Evolutionary conservation across 768 basidiomycete species (phyloP).

Genomic region (Suillus ampliporus): DNA sequence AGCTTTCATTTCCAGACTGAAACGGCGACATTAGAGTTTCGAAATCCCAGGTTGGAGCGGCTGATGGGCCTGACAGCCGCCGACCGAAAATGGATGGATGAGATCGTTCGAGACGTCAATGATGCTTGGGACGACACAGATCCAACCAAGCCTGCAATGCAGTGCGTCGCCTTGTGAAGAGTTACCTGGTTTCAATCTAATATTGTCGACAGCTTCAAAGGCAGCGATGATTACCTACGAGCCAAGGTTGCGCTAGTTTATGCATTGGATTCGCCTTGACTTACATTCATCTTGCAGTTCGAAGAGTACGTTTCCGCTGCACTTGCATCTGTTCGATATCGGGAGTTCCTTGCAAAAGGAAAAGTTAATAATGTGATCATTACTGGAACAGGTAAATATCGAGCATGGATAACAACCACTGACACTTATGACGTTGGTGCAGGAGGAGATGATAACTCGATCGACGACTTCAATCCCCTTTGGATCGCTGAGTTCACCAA

Average conservation of each 20-base stretch:
- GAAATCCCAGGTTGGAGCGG: constrained; percentile 80
- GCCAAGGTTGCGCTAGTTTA: constrained; percentile 60
- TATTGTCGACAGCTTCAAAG: constrained; percentile 70
- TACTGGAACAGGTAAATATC: constrained; percentile 55
- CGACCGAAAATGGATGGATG: constrained; percentile 98
- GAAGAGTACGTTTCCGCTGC: constrained; percentile 95
- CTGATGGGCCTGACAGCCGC: constrained; percentile 84
- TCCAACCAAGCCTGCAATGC: constrained; percentile 62
- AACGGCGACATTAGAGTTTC: constrained; percentile 84
- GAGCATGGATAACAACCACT: background rate
- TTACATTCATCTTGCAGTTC: constrained; percentile 47
- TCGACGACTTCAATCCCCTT: constrained; percentile 83
- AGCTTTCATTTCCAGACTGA: constrained; percentile 66
- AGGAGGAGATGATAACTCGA: constrained; percentile 62
- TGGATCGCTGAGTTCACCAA: constrained; percentile 91
- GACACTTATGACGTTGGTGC: constrained; percentile 13
- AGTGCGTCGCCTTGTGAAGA: constrained; percentile 52
- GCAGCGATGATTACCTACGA: constrained; percentile 94
- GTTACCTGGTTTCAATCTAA: background rate
- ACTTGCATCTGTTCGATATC: constrained; percentile 87
- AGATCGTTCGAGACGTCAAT: constrained; percentile 86
- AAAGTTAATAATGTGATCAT: constrained; percentile 69
- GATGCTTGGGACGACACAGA: constrained; percentile 76
- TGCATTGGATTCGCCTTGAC: background rate
- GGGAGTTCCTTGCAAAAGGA: constrained; percentile 79